phyloP scores from a whole-genome alignment of 352 stramenopile genomes.

The Pythium inflatum region DNA sequence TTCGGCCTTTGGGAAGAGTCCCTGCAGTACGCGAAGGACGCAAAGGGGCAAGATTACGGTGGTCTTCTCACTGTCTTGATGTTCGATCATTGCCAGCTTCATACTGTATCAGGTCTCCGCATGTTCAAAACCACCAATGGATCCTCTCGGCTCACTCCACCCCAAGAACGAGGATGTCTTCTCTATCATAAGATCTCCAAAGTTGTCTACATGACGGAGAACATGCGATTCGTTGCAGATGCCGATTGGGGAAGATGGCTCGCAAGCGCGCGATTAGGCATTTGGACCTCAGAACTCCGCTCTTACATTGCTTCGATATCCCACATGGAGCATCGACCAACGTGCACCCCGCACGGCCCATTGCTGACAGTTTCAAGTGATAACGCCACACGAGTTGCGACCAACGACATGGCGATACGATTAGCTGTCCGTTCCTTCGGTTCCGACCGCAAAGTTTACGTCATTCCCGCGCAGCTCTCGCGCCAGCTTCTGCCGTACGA shows the following conservation, averaged over 20 bases:
- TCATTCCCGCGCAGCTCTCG: neutral
- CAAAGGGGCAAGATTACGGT: neutral
- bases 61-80: conserved; percentile 10
- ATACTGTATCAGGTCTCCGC: neutral
- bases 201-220: conserved; percentile 30
- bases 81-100: conserved; percentile 17
- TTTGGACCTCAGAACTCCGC: conserved; percentile 9
- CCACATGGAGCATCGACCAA: neutral
- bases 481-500: neutral
- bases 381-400: neutral
- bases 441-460: neutral
- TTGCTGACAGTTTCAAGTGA: neutral
- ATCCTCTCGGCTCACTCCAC: neutral
- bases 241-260: conserved; percentile 31
- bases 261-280: conserved; percentile 8
- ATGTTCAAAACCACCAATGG: conserved; percentile 18
- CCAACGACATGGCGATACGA: neutral
- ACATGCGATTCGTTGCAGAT: conserved; percentile 34
- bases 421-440: neutral
- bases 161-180: neutral
- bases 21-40: conserved; percentile 5
- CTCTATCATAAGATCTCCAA: conserved; percentile 30
- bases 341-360: neutral
- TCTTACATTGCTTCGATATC: neutral
- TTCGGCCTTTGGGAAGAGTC: conserved; percentile 39